These are phyloP conservation scores for Backusella psychrophila DNA, from an alignment of 192 early-diverging fungal species.

Conservation along the genomic window DNA sequence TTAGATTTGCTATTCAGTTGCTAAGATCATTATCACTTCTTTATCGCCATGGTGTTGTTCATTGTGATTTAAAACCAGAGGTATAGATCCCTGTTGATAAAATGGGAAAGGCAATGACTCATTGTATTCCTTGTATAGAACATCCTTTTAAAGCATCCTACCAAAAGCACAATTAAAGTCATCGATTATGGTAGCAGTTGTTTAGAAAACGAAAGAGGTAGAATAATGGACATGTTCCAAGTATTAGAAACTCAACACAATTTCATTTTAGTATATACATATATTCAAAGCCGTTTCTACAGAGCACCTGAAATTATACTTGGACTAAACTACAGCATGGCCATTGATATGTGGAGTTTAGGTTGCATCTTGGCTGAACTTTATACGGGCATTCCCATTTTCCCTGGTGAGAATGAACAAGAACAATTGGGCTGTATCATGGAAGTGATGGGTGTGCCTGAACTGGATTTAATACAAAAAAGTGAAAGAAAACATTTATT, in stretches of 20 bases:
- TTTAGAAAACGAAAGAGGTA: constrained; percentile 77
- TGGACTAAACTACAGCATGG: constrained; percentile 78
- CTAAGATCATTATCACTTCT: constrained; percentile 80
- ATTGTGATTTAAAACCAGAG: constrained; percentile 98
- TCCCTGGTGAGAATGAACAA: constrained; percentile 97
- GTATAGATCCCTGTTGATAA: constrained; percentile 30
- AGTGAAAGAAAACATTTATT: constrained; percentile 82
- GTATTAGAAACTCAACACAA: neutral
- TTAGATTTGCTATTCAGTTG: constrained; percentile 83
- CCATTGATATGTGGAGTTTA: constrained; percentile 98
- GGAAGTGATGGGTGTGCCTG: constrained; percentile 88
- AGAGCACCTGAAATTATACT: constrained; percentile 96
- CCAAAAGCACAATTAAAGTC: constrained; percentile 83
- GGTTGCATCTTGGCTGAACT: constrained; percentile 96
- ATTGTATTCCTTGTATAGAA: constrained; percentile 46
- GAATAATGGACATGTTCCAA: neutral
- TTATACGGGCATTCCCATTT: constrained; percentile 82
- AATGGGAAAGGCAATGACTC: neutral
- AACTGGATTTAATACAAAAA: constrained; percentile 67
- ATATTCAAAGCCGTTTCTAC: constrained; percentile 97
- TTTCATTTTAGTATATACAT: constrained; percentile 76
- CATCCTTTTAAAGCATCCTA: constrained; percentile 75
- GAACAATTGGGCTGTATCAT: constrained; percentile 95
- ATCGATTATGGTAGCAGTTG: constrained; percentile 97
- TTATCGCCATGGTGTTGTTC: constrained; percentile 75